Conservation (phyloP, 2,329 filamentous ascomycete species). For the Colletotrichum sublineola region DNA sequence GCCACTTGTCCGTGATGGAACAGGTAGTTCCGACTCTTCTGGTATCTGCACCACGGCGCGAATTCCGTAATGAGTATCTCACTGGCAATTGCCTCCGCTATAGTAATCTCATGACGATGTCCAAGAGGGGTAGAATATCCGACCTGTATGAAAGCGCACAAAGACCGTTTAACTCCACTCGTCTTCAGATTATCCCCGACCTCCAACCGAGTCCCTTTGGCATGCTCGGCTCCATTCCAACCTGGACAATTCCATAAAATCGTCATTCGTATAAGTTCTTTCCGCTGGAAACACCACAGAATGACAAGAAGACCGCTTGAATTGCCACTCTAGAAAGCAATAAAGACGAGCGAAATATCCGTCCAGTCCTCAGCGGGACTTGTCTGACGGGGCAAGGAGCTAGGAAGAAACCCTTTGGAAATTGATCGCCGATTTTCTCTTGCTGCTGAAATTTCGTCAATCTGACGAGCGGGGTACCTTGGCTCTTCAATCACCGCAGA, state of each 20-base stretch:
- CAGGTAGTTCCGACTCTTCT: too few species aligned
- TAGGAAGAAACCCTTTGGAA: too few species aligned
- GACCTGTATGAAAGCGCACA: neutral
- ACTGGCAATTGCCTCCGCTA: neutral
- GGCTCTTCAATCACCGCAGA: too few species aligned
- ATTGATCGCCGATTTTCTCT: too few species aligned
- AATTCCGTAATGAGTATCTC: neutral
- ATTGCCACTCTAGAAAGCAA: too few species aligned
- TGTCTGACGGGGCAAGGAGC: too few species aligned
- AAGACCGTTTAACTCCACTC: neutral
- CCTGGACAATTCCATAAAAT: neutral
- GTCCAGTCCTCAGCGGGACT: too few species aligned
- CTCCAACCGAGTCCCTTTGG: neutral
- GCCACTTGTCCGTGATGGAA: too few species aligned
- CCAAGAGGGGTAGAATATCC: neutral
- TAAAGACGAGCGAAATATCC: too few species aligned
- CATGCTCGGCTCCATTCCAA: neutral
- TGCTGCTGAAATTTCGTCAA: too few species aligned
- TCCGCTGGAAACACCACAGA: neutral
- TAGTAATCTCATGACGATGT: neutral
- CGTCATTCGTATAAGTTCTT: neutral
- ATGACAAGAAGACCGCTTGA: too few species aligned
- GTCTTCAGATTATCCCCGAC: neutral
- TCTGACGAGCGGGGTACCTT: too few species aligned
- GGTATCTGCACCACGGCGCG: neutral